Evolutionary conservation across 129 eudicot genomes (phyloP), one percentile per base, ranked within the genome.

Genomic region (Sambucus nigra): DNA sequence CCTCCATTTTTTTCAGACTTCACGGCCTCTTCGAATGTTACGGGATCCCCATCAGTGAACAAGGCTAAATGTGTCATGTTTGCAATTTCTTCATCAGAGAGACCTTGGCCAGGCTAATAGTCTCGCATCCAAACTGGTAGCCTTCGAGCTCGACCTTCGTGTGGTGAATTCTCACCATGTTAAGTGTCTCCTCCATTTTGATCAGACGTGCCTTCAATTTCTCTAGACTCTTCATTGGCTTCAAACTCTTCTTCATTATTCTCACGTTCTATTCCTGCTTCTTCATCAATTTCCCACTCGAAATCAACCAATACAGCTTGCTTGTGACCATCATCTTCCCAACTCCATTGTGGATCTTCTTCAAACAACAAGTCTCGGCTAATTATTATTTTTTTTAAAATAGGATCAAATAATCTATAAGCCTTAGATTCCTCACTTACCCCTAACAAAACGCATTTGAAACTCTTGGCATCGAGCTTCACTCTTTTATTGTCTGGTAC

Each of bases 281-380:
- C 17, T 3, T 54, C 42, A 0, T 3, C 9, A 7, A 15, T 16
- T 28, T 17, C 42, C 42, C 59, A 54, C 19, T 54, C 41, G 0
- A 29, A 11, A 49, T 33, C 41, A 9, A 15, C 1, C 2, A 54
- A 7, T 6, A 28, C 17, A 7, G 5, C 15, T 7, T 29, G 46
- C 0, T 18, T 15, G 7, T 12, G 3, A 16, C 22, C 0, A 41
- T 29, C 8, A 4, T 41, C 25, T 8, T 29, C 28, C 59, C 59
- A 54, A 28, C 7, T 16, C 59, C 59, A 54, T 16, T 19, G 5
- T 29, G 15, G 23, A 2, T 51, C 56, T 25, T 51, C 56, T 11
- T 51, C 56, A 51, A 51, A 51, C 5, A 25, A n/a, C 1, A 28
- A 42, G 31, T 54, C 59, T 16, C 46, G 31, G 18, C 44, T 54